These are phyloP conservation scores for Metarhizium brunneum DNA, from an alignment of 2,329 filamentous ascomycete genomes.

Conservation along the genomic window DNA sequence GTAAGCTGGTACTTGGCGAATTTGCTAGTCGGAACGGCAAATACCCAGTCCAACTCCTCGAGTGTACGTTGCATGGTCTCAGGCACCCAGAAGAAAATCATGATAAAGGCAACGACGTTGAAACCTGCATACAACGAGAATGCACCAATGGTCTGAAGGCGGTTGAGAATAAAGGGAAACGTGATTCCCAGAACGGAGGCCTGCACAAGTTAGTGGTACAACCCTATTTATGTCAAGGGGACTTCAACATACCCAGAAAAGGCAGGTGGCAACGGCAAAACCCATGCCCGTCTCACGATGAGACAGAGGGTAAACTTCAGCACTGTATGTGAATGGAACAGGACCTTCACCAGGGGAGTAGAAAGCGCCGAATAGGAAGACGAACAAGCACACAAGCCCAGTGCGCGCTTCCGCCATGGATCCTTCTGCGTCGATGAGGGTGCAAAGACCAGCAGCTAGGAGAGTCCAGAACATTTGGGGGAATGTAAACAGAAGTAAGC, in stretches of 20 bases:
- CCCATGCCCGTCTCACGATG: constrained; percentile 57
- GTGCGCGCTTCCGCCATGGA: constrained; percentile 31
- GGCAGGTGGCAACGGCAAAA: constrained; percentile 51
- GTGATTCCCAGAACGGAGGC: constrained; percentile 40
- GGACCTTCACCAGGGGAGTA: constrained; percentile 58
- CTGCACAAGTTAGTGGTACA: background rate
- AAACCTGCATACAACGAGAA: constrained; percentile 46
- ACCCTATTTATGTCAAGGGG: background rate
- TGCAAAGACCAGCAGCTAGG: constrained; percentile 32
- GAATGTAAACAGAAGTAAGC: constrained; percentile 55
- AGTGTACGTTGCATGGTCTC: constrained; percentile 48
- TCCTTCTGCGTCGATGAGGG: constrained; percentile 20
- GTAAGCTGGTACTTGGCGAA: constrained; percentile 30
- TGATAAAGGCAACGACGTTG: constrained; percentile 42
- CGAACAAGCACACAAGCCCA: constrained; percentile 48
- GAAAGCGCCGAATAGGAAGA: constrained; percentile 57
- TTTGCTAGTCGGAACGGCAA: constrained; percentile 33
- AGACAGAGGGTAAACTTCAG: constrained; percentile 55
- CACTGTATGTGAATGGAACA: constrained; percentile 52
- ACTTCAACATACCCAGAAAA: constrained; percentile 32
- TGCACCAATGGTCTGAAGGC: constrained; percentile 24
- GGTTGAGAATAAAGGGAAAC: constrained; percentile 37
- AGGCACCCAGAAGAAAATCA: constrained; percentile 39
- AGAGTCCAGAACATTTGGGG: constrained; percentile 55
- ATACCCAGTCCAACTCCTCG: constrained; percentile 42